These are phyloP conservation scores for Boletus insuetus DNA, from an alignment of 768 basidiomycete species.

Conservation along the genomic window DNA sequence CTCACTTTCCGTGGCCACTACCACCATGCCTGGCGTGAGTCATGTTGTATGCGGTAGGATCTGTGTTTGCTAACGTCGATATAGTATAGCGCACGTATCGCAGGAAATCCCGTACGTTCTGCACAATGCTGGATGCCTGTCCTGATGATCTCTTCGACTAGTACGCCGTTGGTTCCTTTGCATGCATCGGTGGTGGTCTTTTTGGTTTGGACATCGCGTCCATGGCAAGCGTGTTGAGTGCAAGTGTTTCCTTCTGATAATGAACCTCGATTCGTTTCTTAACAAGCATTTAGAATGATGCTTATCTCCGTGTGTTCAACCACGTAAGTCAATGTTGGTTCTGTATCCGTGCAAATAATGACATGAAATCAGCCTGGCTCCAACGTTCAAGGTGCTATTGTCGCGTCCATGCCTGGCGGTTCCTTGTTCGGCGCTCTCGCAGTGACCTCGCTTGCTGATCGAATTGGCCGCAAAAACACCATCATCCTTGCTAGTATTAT, in stretches of 20 bases:
- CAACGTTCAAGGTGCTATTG: slow-evolving; percentile 65
- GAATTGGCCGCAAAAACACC: slow-evolving; percentile 61
- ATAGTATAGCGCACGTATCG: slow-evolving; percentile 56
- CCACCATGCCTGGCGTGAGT: slow-evolving; percentile 29
- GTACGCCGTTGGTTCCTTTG: slow-evolving; percentile 79
- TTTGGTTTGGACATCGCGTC: slow-evolving; percentile 83
- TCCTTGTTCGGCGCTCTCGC: slow-evolving; percentile 65
- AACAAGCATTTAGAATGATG: slow-evolving; percentile 21
- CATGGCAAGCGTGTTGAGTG: slow-evolving; percentile 73
- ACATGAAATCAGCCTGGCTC: slow-evolving; percentile 40
- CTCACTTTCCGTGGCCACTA: neutral
- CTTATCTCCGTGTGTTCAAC: slow-evolving; percentile 27
- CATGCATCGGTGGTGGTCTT: slow-evolving; percentile 77
- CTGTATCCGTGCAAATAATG: neutral
- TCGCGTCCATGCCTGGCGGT: slow-evolving; percentile 75
- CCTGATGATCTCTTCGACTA: slow-evolving; percentile 29
- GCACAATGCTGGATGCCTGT: neutral
- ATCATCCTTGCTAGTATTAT: slow-evolving; percentile 65
- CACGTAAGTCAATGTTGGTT: slow-evolving; percentile 11
- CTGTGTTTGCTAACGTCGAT: slow-evolving; percentile 1
- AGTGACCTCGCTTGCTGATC: slow-evolving; percentile 62
- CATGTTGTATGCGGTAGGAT: neutral
- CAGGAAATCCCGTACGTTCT: slow-evolving; percentile 51
- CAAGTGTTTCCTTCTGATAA: slow-evolving; percentile 23
- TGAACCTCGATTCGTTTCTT: neutral